Base-by-base conservation (phyloP, 2,329 filamentous ascomycete species). In the Juglanconis oblonga region DNA sequence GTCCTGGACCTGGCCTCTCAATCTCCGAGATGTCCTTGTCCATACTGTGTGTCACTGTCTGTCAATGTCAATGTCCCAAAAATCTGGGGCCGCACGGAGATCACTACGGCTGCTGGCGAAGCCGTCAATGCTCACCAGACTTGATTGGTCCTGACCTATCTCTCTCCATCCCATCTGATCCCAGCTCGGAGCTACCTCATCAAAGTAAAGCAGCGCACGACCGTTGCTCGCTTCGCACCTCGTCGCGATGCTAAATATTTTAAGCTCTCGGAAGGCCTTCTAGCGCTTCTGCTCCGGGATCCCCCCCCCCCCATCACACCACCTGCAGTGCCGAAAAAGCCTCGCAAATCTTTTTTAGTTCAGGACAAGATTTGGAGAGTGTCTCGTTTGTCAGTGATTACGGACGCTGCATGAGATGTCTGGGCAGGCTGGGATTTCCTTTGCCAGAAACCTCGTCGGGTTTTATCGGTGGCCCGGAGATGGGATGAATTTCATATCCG, bases 321-420 rank as follows among this genome's bases (percentile, higher is more conserved):
- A 10, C 2, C 14, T 10, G 3, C n/a, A 58, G 17, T 49, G 36
- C 52, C 45, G 48, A 58, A 48, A 33, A 42, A 31, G 53, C 7
- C 36, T 11, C 36, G 11, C 7, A 8, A 38, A 38, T 3, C 11
- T 38, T 38, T 38, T 38, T 11, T 11, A 38, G 36, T 38, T 38
- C 36, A 11, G 31, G 10, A 57, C 47, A 55, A 52, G 8, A 9
- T 14, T 48, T 49, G 35, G 24, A 38, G 14, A 54, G 17, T 38
- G 49, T 45, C 32, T 48, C 33, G 38, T 60, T 60, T 57, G 53
- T 57, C 58, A 57, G 42, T 60, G 53, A 53, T 52, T 57, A 52
- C 58, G 35, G 17, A 24, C 1, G 17, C 17, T 24, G 17, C 17
- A 24, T 24, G 17, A 24, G 17, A 24, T 24, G 17, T 24, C 17